These are phyloP conservation scores for Salicornia ramosissima DNA, from an alignment of 148 eudicot species.

Conservation along the genomic window DNA sequence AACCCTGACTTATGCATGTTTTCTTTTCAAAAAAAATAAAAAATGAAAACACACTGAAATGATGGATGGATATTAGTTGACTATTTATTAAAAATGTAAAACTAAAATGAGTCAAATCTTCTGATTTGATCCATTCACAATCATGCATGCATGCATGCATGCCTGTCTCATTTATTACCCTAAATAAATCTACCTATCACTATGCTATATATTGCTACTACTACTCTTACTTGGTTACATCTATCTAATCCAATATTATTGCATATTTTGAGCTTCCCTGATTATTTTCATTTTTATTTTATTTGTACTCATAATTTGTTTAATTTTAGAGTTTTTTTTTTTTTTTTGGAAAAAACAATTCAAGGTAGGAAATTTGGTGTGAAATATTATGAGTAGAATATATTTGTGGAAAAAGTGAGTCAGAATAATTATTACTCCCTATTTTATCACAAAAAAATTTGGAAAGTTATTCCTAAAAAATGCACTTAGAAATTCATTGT, in stretches of 20 bases:
- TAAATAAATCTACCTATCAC: background rate
- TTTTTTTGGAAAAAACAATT: no score
- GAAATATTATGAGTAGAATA: no score
- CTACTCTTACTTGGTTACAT: background rate
- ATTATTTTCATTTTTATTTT: no score
- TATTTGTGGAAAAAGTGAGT: no score
- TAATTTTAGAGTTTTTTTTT: no score
- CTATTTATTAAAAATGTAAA: conserved; percentile 21
- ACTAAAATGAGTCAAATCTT: conserved; percentile 15
- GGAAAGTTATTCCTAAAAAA: no score
- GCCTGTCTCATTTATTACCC: background rate
- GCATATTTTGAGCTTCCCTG: no score
- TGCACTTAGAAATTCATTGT: no score
- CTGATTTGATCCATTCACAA: conserved; percentile 18
- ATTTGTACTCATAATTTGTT: no score
- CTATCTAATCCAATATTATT: background rate
- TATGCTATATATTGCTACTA: background rate
- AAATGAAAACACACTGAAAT: conserved; percentile 30
- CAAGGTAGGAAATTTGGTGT: no score
- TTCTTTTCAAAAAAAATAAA: conserved; percentile 14
- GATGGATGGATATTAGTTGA: conserved; percentile 7
- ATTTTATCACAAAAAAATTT: no score
- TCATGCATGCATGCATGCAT: conserved; percentile 15
- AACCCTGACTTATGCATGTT: conserved; percentile 15
- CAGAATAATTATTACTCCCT: no score